Base-by-base conservation (phyloP, 2,329 filamentous ascomycete genomes). In the Arthroderma sp. region DNA sequence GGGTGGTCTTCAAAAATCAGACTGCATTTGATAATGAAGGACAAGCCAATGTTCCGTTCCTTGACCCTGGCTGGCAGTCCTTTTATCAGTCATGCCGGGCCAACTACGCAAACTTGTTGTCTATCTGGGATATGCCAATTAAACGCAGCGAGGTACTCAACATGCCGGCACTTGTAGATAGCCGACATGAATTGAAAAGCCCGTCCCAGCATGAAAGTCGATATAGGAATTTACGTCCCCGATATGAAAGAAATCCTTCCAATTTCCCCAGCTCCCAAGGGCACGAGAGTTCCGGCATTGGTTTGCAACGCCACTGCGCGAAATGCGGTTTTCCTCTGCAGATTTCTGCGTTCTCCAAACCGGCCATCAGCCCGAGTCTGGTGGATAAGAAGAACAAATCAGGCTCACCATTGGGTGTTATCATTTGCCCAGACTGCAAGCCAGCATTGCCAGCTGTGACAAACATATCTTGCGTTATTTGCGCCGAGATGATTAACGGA, bases 131-230 rank as follows among this genome's bases (percentile, higher is more conserved):
- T 8, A 52, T 81, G 7, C 62, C 69, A 8, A 66, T 74, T 22
- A 65, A 73, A 50, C 68, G 71, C 41, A 70, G 72, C 9, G 77
- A 81, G 56, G 63, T 81, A 1, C 63, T 78, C 28, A 78, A 78
- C 51, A 73, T 74, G 46, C 70, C 73, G 2, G 33, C 38, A 15
- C 40, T 42, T 27, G 11, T 33, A 22, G 29, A 42, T 36, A 38
- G 28, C 11, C 41, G 43, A 32, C 15, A 38, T n/a, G 37, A 40
- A 36, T 38, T 22, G 11, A 33, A 29, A 28, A 6, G 6, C 30
- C 29, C 39, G 31, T 15, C 29, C 29, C 34, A 22, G 36, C 29
- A 11, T 8, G 28, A 27, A 7, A 36, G 10, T 33, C 15, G 15
- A 22, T 22, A 22, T 22, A 45, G 33, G 38, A 38, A 45, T 36